Percentiles rank a stretch among this genome's conserved stretches.
phyloP scores from a whole-genome alignment of 495 filamentous ascomycete genomes.

The Lophiotrema nucula region DNA sequence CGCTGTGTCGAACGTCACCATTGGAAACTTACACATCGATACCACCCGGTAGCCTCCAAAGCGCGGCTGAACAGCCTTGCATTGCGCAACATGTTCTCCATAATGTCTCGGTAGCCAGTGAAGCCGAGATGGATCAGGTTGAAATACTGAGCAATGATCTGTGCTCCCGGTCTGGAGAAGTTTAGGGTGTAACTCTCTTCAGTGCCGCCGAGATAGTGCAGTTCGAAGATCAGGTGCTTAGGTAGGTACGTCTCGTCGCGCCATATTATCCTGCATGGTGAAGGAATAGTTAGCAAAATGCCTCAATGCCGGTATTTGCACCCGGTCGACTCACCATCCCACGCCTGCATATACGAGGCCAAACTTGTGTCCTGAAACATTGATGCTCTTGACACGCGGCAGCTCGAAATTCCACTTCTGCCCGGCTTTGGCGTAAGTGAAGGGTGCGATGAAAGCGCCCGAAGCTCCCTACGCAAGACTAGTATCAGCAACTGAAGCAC shows the following conservation, averaged over 20 bases:
- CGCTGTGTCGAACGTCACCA: too few relatives aligned
- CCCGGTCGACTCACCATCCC: too few relatives aligned
- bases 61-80: slow-evolving; percentile 64
- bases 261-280: too few relatives aligned
- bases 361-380: slow-evolving; percentile 72
- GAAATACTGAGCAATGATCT: slow-evolving; percentile 74
- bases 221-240: slow-evolving; percentile 69
- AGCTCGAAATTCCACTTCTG: slow-evolving; percentile 68
- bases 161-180: slow-evolving; percentile 70
- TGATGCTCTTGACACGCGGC: slow-evolving; percentile 72
- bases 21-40: slow-evolving; percentile 55
- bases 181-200: slow-evolving; percentile 74
- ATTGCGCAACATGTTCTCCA: slow-evolving; percentile 71
- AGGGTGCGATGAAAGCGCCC: slow-evolving; percentile 73
- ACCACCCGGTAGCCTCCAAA: slow-evolving; percentile 70
- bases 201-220: slow-evolving; percentile 73
- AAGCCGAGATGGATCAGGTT: slow-evolving; percentile 74
- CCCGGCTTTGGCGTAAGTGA: slow-evolving; percentile 61
- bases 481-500: neutral
- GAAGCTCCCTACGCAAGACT: slow-evolving; percentile 57
- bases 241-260: slow-evolving; percentile 66
- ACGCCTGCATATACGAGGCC: slow-evolving; percentile 71
- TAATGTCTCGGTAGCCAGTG: slow-evolving; percentile 61
- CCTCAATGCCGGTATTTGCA: too few relatives aligned
- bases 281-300: too few relatives aligned